Evolutionary conservation across 2,329 filamentous ascomycete genomes (phyloP).

Genomic region (Sporothrix curviconia): DNA sequence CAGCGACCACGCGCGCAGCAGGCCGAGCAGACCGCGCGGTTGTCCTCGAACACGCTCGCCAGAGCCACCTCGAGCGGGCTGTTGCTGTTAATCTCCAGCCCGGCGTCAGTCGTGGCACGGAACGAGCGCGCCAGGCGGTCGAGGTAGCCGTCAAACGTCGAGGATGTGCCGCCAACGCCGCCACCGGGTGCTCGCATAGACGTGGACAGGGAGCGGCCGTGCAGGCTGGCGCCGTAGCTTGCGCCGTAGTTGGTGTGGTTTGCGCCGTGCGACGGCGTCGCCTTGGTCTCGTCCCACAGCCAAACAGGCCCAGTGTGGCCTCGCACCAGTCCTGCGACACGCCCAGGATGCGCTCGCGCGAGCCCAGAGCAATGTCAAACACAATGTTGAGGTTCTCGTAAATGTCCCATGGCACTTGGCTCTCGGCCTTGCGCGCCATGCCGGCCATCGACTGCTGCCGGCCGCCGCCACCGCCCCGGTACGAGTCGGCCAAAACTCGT

Average conservation of each 20-base stretch:
- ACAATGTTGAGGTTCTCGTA: constrained; percentile 78
- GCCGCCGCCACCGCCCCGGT: constrained; percentile 25
- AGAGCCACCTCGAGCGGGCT: constrained; percentile 74
- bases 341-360: constrained; percentile 66
- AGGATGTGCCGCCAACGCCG: constrained; percentile 37
- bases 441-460: constrained; percentile 53
- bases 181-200: constrained; percentile 9
- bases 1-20: constrained; percentile 74
- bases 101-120: constrained; percentile 58
- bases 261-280: constrained; percentile 43
- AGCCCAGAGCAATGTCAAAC: constrained; percentile 75
- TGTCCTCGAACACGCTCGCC: constrained; percentile 75
- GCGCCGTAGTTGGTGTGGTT: constrained; percentile 27
- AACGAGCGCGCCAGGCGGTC: constrained; percentile 67
- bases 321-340: constrained; percentile 88
- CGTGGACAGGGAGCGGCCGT: constrained; percentile 12
- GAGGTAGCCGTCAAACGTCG: constrained; percentile 61
- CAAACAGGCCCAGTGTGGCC: constrained; percentile 72
- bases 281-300: constrained; percentile 72
- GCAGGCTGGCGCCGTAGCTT: background rate
- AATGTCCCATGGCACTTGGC: constrained; percentile 80
- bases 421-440: constrained; percentile 70
- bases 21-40: constrained; percentile 67
- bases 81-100: constrained; percentile 70
- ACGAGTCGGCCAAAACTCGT: constrained; percentile 27